Evolutionary conservation across 768 basidiomycete species (phyloP).

Genomic region (Lactifluus subvellereus): DNA sequence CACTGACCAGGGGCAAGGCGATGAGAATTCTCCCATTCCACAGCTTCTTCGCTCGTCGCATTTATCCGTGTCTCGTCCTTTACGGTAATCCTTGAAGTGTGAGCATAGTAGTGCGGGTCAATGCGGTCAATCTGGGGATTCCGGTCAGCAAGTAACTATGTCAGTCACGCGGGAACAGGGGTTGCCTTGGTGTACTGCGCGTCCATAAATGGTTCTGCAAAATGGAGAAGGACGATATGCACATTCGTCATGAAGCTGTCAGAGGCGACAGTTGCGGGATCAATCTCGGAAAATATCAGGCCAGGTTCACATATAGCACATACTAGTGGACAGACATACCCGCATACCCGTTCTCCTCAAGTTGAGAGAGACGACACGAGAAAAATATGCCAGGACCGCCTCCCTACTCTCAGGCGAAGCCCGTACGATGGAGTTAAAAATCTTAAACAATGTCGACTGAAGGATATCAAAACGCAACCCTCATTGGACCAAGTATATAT

Average conservation of each 20-base stretch:
- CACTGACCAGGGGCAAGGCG: constrained; percentile 40
- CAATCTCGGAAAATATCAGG: constrained; percentile 48
- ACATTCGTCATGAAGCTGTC: constrained; percentile 94
- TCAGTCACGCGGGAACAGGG: background rate
- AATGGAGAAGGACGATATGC: constrained; percentile 72
- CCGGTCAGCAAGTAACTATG: background rate
- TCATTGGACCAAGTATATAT: background rate
- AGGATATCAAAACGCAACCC: constrained; percentile 27
- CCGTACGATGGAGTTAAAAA: constrained; percentile 85
- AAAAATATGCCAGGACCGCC: constrained; percentile 77
- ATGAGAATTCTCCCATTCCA: constrained; percentile 58
- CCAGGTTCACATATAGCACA: background rate
- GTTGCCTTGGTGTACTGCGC: constrained; percentile 78
- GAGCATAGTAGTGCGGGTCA: constrained; percentile 74
- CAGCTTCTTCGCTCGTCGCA: constrained; percentile 83
- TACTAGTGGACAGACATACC: constrained; percentile 35
- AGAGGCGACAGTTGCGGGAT: constrained; percentile 76
- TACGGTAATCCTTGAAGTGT: constrained; percentile 65
- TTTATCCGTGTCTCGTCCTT: constrained; percentile 92
- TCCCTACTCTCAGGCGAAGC: constrained; percentile 74
- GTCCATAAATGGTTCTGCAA: constrained; percentile 95
- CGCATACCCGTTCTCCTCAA: constrained; percentile 87
- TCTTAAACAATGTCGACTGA: constrained; percentile 69
- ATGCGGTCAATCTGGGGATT: constrained; percentile 76
- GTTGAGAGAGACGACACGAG: constrained; percentile 68